phyloP scores from a whole-genome alignment of 345 rosid genomes.

The Bruguiera sexangula region DNA sequence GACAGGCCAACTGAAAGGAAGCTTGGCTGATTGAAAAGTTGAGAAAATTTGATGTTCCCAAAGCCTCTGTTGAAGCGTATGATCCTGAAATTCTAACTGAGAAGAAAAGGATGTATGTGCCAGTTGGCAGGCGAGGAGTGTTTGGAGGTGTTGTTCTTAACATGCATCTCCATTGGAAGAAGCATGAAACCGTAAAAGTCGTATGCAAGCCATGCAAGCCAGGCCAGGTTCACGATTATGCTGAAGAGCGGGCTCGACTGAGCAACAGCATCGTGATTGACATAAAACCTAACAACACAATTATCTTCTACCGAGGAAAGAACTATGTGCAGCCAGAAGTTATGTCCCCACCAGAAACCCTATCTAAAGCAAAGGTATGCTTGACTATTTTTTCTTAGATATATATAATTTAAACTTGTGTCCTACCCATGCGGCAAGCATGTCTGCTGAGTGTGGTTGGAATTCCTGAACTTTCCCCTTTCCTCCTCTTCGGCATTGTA shows the following conservation, averaged over 20 bases:
- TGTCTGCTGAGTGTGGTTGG: background rate
- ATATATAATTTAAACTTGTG: background rate
- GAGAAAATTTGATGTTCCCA: conserved; percentile 65
- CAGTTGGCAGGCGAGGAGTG: conserved; percentile 88
- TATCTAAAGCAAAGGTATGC: conserved; percentile 69
- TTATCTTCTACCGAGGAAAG: conserved; percentile 82
- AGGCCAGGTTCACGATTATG: conserved; percentile 78
- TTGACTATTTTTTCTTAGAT: background rate
- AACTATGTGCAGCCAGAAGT: conserved; percentile 77
- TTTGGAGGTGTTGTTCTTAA: conserved; percentile 95
- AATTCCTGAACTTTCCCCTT: background rate
- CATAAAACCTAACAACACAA: conserved; percentile 61
- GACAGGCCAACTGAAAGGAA: conserved; percentile 82
- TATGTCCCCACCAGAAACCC: conserved; percentile 72
- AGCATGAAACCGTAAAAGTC: conserved; percentile 90
- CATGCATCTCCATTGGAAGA: conserved; percentile 98
- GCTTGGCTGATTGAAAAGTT: conserved; percentile 86
- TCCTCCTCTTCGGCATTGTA: background rate
- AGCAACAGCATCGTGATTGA: conserved; percentile 86
- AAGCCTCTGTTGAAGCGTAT: conserved; percentile 48
- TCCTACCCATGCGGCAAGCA: background rate
- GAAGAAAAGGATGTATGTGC: conserved; percentile 77
- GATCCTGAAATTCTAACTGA: conserved; percentile 87
- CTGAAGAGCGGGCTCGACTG: conserved; percentile 70
- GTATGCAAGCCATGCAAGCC: conserved; percentile 81